phyloP scores from a whole-genome alignment of 2,329 filamentous ascomycete species.

The Lachnum nothofagi region DNA sequence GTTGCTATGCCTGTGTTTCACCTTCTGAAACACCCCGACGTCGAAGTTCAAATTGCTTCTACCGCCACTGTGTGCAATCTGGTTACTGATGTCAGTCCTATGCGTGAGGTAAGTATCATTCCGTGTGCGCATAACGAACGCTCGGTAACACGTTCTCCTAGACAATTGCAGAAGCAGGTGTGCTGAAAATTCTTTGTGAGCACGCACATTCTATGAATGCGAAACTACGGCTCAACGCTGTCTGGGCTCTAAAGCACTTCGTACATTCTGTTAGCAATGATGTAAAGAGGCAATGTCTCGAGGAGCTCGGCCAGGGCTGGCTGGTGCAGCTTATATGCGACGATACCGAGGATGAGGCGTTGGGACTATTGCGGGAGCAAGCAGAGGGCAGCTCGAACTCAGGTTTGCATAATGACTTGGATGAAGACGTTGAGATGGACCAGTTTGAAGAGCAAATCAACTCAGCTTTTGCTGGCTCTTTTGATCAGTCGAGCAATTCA shows the following conservation, averaged over 20 bases:
- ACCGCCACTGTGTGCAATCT: conserved; percentile 82
- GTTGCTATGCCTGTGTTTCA: conserved; percentile 72
- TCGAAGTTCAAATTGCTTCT: conserved; percentile 79
- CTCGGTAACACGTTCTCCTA: conserved; percentile 33
- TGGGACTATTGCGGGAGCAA: conserved; percentile 36
- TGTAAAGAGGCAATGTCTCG: conserved; percentile 70
- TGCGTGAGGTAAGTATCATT: conserved; percentile 65
- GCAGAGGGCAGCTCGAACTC: conserved; percentile 14
- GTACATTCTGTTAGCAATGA: conserved; percentile 66
- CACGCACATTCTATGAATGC: conserved; percentile 78
- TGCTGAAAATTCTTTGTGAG: conserved; percentile 72
- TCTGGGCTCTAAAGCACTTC: conserved; percentile 93
- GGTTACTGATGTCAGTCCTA: conserved; percentile 81
- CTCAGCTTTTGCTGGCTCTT: conserved; percentile 19
- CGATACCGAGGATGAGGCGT: conserved; percentile 50
- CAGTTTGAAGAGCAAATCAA: conserved; percentile 39
- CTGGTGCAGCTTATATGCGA: conserved; percentile 71
- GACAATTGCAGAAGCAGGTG: conserved; percentile 67
- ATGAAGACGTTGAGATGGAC: conserved; percentile 56
- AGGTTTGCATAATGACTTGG: conserved; percentile 39
- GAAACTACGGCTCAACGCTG: conserved; percentile 73
- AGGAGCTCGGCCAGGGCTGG: conserved; percentile 74
- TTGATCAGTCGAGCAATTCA: conserved; percentile 18
- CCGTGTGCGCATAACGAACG: background rate
- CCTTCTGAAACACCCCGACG: conserved; percentile 67